Evolutionary conservation across 805 yeast genomes (phyloP), one percentile per base, ranked within the genome.

Genomic region (Pichia scutulata): DNA sequence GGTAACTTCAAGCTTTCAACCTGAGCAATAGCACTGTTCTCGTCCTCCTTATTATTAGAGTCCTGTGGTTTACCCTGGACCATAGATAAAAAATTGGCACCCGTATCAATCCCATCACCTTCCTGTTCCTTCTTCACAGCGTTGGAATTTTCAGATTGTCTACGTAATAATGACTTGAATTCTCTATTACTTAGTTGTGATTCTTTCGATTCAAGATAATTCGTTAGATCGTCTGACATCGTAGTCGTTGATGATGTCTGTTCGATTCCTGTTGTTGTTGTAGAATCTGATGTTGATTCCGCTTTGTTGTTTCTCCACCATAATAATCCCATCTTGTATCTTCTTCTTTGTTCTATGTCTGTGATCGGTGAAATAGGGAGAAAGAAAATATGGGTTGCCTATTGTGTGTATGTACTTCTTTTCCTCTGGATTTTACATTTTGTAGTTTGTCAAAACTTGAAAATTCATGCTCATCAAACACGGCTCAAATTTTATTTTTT

Each of bases 141-240:
- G 4, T 48, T 51, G 7, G 43, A 48, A 41, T 52, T 50, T 4
- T 39, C 51, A 21, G 52, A 44, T 12, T 49, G 50, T 41, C 57
- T 50, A 9, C 49, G 43, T 14, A 64, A 47, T 8, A 57, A 46
- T 13, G 53, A 52, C 52, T 65, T 66, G 51, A 67, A 64, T 46
- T 66, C 67, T 39, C 69, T 53, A 46, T 64, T 67, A 56, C 66
- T 61, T 30, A 66, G 43, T 14, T 49, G 44, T 1, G 67, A 55
- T 28, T 64, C 64, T 24, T 60, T 61, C 1, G 54, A 52, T 12
- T 58, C 54, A 19, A 67, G 48, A 50, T 58, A 65, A n/a, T 54
- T 49, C 1, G 56, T 50, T 21, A 65, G 50, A 45, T 66, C 69
- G 1, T 52, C 46, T 0, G 68, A 61, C 37, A 66, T 33, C 37